A percentile compares a stretch with the other conserved stretches of the same genome.
phyloP scores from a whole-genome alignment of 345 rosid genomes.

The Firmiana major region DNA sequence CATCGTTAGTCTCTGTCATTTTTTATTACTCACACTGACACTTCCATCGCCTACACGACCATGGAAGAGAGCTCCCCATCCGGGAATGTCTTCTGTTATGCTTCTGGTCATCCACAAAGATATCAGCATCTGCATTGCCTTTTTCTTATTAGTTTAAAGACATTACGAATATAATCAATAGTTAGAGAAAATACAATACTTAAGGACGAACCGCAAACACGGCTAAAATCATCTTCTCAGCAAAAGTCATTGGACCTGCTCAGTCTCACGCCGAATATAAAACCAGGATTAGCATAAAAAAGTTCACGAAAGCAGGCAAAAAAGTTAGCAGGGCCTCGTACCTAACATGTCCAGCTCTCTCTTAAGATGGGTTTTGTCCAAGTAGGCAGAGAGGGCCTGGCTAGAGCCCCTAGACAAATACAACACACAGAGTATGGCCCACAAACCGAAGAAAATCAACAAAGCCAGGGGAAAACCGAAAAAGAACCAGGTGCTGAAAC shows the following conservation, averaged over 20 bases:
- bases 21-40: constrained; percentile 53
- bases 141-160: neutral
- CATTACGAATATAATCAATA: neutral
- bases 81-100: constrained; percentile 84
- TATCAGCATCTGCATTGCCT: constrained; percentile 42
- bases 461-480: constrained; percentile 80
- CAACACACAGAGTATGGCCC: constrained; percentile 65
- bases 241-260: constrained; percentile 84
- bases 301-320: neutral
- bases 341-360: constrained; percentile 69
- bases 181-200: neutral
- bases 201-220: constrained; percentile 55
- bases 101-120: constrained; percentile 92
- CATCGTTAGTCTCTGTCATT: neutral
- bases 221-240: constrained; percentile 75
- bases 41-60: constrained; percentile 91
- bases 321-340: neutral
- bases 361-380: constrained; percentile 61
- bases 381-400: constrained; percentile 48
- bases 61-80: constrained; percentile 75
- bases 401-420: constrained; percentile 61
- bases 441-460: constrained; percentile 52
- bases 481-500: constrained; percentile 82
- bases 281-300: neutral
- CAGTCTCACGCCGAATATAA: neutral